phyloP scores from a whole-genome alignment of 371 early-diverging fungal genomes.

The Rhizomucor pusillus region DNA sequence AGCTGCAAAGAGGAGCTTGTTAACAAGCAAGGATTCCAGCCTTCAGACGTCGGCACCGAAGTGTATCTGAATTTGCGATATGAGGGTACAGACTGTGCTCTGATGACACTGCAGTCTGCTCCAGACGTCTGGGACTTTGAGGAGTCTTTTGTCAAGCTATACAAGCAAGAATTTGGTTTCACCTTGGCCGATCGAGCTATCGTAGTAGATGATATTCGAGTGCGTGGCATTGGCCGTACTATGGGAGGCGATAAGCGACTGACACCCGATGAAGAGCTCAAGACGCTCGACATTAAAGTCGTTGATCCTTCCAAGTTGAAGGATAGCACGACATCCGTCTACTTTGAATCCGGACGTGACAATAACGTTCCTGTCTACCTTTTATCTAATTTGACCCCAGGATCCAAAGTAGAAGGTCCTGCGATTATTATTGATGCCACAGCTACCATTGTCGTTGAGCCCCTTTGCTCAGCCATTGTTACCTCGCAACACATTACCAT shows the following conservation, averaged over 20 bases:
- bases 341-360: conserved; percentile 78
- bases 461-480: conserved; percentile 70
- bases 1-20: conserved; percentile 44
- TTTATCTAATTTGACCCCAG: conserved; percentile 60
- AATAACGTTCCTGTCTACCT: conserved; percentile 73
- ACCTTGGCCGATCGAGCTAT: conserved; percentile 76
- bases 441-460: conserved; percentile 86
- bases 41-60: conserved; percentile 53
- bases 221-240: conserved; percentile 81
- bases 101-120: conserved; percentile 82
- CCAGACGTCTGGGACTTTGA: conserved; percentile 56
- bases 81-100: conserved; percentile 90
- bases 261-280: conserved; percentile 44
- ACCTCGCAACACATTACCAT: conserved; percentile 81
- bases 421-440: conserved; percentile 87
- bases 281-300: conserved; percentile 22
- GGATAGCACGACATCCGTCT: conserved; percentile 56
- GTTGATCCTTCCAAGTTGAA: conserved; percentile 23
- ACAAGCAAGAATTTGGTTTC: conserved; percentile 93
- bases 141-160: conserved; percentile 60
- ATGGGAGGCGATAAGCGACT: conserved; percentile 24
- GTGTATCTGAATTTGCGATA: conserved; percentile 89
- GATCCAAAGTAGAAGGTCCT: conserved; percentile 78
- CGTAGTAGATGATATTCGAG: conserved; percentile 89
- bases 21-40: conserved; percentile 67